A percentile compares a stretch with the other conserved stretches of the same genome.
phyloP scores from a whole-genome alignment of 2,329 filamentous ascomycete species.

The Cryphonectria nitschkei region DNA sequence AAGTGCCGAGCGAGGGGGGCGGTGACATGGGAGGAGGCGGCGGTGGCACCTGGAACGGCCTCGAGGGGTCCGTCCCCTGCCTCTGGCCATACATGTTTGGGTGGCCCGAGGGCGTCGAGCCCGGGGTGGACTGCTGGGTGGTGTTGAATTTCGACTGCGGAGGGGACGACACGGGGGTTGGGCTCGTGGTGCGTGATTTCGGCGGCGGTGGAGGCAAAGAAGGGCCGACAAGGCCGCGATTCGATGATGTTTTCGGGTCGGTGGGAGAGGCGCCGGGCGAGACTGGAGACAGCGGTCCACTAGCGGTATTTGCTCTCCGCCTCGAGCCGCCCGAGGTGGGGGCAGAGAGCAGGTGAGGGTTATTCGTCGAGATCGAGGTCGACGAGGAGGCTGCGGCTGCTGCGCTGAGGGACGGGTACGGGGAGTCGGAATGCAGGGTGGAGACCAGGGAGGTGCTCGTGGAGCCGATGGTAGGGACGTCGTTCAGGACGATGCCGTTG shows the following conservation, averaged over 20 bases:
- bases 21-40: constrained; percentile 58
- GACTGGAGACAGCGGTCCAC: constrained; percentile 26
- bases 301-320: constrained; percentile 29
- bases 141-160: constrained; percentile 16
- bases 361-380: background rate
- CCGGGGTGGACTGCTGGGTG: constrained; percentile 15
- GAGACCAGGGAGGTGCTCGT: constrained; percentile 29
- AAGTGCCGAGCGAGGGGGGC: constrained; percentile 42
- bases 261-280: constrained; percentile 23
- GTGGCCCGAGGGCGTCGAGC: constrained; percentile 30
- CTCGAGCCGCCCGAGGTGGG: constrained; percentile 20
- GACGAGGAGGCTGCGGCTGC: background rate
- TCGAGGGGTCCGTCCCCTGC: constrained; percentile 52
- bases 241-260: constrained; percentile 20
- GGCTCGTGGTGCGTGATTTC: constrained; percentile 19
- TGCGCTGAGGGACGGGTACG: constrained; percentile 26
- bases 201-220: constrained; percentile 19
- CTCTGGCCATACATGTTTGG: constrained; percentile 59
- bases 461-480: constrained; percentile 31
- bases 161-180: constrained; percentile 20
- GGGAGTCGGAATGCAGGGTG: constrained; percentile 25
- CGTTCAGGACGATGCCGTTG: constrained; percentile 31
- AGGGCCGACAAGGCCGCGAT: constrained; percentile 6
- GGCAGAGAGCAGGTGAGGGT: constrained; percentile 24
- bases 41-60: constrained; percentile 59